phyloP scores from a whole-genome alignment of 1,139 yeast genomes.

The Spencermartinsiella ligniputridi region DNA sequence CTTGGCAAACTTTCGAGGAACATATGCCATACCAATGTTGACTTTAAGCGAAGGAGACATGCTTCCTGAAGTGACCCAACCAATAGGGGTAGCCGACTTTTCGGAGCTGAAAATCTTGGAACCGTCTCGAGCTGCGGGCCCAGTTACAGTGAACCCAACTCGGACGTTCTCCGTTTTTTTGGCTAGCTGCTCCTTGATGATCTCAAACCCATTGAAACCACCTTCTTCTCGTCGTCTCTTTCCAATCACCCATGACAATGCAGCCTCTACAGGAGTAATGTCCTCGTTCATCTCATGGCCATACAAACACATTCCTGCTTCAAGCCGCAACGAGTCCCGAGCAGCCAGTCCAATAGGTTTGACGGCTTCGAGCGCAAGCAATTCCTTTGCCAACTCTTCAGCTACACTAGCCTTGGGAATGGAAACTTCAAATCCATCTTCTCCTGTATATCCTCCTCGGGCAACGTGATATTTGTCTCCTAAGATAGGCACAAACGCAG shows the following conservation, averaged over 20 bases:
- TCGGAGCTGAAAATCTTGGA: conserved; percentile 56
- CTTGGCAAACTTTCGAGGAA: conserved; percentile 68
- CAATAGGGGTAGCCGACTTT: conserved; percentile 52
- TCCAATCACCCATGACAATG: conserved; percentile 84
- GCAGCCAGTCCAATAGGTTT: conserved; percentile 95
- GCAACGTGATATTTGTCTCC: conserved; percentile 60
- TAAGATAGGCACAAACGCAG: conserved; percentile 51
- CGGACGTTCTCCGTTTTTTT: conserved; percentile 63
- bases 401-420: conserved; percentile 61
- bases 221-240: conserved; percentile 62
- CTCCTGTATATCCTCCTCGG: conserved; percentile 97
- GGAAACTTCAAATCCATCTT: conserved; percentile 93
- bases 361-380: conserved; percentile 56
- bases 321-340: conserved; percentile 88
- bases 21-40: conserved; percentile 89
- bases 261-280: conserved; percentile 86
- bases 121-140: conserved; percentile 94
- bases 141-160: conserved; percentile 69
- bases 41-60: conserved; percentile 76
- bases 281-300: conserved; percentile 84
- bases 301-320: conserved; percentile 97
- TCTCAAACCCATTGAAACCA: conserved; percentile 73
- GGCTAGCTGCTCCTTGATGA: conserved; percentile 64
- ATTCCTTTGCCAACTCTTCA: conserved; percentile 54
- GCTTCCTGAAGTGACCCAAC: conserved; percentile 83